A percentile compares a stretch with the other conserved stretches of the same genome.
These are phyloP conservation scores for Bremia lactucae DNA, from an alignment of 352 stramenopile genomes.

Conservation along the genomic window DNA sequence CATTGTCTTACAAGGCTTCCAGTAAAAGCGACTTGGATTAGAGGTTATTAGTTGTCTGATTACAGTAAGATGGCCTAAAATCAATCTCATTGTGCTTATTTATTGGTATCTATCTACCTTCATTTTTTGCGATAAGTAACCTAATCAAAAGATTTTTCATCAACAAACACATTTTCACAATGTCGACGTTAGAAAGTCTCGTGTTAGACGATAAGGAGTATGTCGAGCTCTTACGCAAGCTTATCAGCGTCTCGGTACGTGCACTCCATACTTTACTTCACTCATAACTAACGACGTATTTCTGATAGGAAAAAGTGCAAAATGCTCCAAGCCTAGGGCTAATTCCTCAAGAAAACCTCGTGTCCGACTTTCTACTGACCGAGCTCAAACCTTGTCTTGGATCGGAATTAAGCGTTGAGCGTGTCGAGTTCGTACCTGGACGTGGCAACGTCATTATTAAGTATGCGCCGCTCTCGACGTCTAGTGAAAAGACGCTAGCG, in stretches of 20 bases:
- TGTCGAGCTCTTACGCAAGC: constrained; percentile 57
- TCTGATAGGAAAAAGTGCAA: constrained; percentile 37
- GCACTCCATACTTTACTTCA: too few species aligned
- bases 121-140: too few species aligned
- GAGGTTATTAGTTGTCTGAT: too few species aligned
- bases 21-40: too few species aligned
- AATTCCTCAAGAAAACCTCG: constrained; percentile 54
- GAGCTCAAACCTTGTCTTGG: constrained; percentile 74
- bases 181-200: constrained; percentile 21
- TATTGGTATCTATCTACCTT: constrained; percentile 3
- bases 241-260: constrained; percentile 50
- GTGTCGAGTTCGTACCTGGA: constrained; percentile 72
- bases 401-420: constrained; percentile 50
- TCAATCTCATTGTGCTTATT: too few species aligned
- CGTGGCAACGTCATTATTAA: constrained; percentile 89
- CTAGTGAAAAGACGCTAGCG: constrained; percentile 56
- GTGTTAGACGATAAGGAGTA: constrained; percentile 50
- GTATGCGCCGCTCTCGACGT: constrained; percentile 46
- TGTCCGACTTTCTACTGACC: constrained; percentile 82
- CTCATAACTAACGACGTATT: too few species aligned
- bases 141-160: too few species aligned
- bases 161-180: too few species aligned
- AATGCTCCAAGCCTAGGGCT: constrained; percentile 40
- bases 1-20: too few species aligned
- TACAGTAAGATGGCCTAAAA: too few species aligned